Conservation (phyloP, 129 eudicot genomes). For the Arctium minus region DNA sequence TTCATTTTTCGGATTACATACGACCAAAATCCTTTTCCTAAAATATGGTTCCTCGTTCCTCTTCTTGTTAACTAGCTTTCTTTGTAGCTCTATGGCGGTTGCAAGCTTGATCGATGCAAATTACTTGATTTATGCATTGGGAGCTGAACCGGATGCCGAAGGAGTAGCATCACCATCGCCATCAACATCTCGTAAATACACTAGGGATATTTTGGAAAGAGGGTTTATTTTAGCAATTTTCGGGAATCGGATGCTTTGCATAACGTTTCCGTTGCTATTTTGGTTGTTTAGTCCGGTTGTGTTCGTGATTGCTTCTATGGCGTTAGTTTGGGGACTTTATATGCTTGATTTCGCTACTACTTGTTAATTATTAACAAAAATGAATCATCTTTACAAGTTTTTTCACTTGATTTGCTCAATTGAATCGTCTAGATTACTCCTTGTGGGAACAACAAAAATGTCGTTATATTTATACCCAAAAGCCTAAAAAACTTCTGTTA, state of each 20-base stretch:
- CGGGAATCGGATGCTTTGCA: constrained; percentile 71
- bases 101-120: constrained; percentile 69
- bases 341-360: constrained; percentile 54
- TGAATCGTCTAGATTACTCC: background rate
- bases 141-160: constrained; percentile 29
- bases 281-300: constrained; percentile 86
- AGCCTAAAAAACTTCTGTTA: background rate
- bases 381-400: too few relatives aligned
- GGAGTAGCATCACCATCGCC: constrained; percentile 19
- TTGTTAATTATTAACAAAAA: background rate
- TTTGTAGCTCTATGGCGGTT: constrained; percentile 84
- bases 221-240: constrained; percentile 68
- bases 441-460: background rate
- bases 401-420: background rate
- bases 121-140: constrained; percentile 70
- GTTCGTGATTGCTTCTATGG: constrained; percentile 55
- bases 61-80: constrained; percentile 60
- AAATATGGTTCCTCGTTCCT: constrained; percentile 67
- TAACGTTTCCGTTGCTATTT: constrained; percentile 51
- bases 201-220: constrained; percentile 55
- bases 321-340: constrained; percentile 60
- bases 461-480: background rate
- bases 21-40: constrained; percentile 46
- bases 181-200: constrained; percentile 33
- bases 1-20: constrained; percentile 50